Evolutionary conservation across 83 land plant species (phyloP).

Genomic region (Thuja plicata): DNA sequence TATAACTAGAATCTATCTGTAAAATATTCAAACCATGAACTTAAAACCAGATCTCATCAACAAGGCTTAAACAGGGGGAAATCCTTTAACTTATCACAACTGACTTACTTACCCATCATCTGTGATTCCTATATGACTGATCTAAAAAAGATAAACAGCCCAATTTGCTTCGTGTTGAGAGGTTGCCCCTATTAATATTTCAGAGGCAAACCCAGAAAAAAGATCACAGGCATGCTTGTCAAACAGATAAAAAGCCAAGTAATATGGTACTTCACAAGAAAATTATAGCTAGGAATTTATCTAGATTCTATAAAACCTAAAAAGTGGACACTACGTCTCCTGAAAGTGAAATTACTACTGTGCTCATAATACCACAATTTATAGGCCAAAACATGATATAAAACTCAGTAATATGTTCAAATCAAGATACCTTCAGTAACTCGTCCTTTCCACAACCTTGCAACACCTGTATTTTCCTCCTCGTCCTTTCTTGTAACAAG

Average conservation of each 20-base stretch:
- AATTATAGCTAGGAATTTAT: not conserved
- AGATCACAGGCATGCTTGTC: not conserved
- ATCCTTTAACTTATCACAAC: not conserved
- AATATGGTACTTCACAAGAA: not conserved
- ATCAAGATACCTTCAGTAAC: slow-evolving; percentile 40
- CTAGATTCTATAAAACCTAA: not conserved
- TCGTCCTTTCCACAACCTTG: slow-evolving; percentile 62
- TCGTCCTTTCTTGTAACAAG: slow-evolving; percentile 61
- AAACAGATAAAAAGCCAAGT: not conserved
- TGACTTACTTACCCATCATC: not conserved
- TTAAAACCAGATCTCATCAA: not conserved
- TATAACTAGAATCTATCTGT: not conserved
- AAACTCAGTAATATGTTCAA: not conserved
- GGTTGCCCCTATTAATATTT: too few relatives aligned
- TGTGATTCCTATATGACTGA: not conserved
- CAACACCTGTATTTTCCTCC: slow-evolving; percentile 48
- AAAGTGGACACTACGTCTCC: not conserved
- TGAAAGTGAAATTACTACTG: not conserved
- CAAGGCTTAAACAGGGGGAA: not conserved
- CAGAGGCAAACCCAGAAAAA: not conserved
- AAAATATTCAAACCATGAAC: not conserved
- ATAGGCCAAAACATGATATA: not conserved
- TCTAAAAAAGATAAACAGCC: not conserved
- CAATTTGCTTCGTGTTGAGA: not conserved
- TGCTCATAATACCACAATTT: not conserved